Conservation (phyloP, 352 stramenopile species). For the Pythium aquatile region DNA sequence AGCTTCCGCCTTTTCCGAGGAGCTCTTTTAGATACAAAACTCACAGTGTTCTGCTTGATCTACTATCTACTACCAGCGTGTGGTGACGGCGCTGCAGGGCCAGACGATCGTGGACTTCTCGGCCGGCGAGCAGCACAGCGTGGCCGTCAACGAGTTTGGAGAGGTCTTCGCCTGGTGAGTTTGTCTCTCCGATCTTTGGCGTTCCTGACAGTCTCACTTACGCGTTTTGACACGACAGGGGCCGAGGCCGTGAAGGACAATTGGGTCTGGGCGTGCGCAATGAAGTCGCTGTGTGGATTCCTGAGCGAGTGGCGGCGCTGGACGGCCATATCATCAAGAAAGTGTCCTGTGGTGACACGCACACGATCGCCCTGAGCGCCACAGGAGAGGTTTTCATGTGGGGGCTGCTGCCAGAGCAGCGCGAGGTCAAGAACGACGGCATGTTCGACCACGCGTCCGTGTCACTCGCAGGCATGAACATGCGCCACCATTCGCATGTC, state of each 20-base stretch:
- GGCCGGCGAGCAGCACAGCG: constrained; percentile 67
- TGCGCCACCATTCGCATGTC: constrained; percentile 6
- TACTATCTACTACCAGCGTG: constrained; percentile 40
- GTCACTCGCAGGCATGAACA: constrained; percentile 48
- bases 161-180: constrained; percentile 73
- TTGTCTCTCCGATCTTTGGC: not conserved
- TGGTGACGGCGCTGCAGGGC: constrained; percentile 48
- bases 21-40: not conserved
- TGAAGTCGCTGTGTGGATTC: constrained; percentile 34
- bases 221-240: constrained; percentile 27
- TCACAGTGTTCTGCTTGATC: not conserved
- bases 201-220: constrained; percentile 4
- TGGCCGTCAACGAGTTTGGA: constrained; percentile 79
- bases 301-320: constrained; percentile 49
- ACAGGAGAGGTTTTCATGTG: constrained; percentile 75
- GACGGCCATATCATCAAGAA: constrained; percentile 64
- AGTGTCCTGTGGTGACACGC: constrained; percentile 72
- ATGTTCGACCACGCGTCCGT: constrained; percentile 55
- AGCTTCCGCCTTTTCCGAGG: not conserved
- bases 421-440: constrained; percentile 41
- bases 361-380: constrained; percentile 61
- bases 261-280: constrained; percentile 44
- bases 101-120: constrained; percentile 74
- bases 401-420: constrained; percentile 62
- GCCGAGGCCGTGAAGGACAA: constrained; percentile 67